Evolutionary conservation across 495 filamentous ascomycete genomes (phyloP).

Genomic region (Bryoglossum gracile): DNA sequence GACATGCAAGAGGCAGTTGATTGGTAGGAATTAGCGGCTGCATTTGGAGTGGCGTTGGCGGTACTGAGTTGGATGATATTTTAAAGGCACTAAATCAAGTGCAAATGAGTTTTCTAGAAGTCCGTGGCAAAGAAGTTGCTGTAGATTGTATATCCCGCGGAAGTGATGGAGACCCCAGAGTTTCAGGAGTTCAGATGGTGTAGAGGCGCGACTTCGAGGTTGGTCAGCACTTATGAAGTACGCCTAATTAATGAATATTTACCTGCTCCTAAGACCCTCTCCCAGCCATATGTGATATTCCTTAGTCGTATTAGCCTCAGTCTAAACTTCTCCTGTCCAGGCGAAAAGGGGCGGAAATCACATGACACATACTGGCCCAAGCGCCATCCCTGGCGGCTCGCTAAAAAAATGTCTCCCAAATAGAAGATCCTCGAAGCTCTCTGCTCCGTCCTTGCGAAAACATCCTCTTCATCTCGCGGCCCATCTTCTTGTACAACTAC

Average conservation of each 20-base stretch:
- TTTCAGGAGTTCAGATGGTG: no score
- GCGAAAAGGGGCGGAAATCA: no score
- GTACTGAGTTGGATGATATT: conserved; percentile 3
- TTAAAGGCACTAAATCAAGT: background rate
- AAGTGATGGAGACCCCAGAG: no score
- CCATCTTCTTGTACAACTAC: conserved; percentile 1
- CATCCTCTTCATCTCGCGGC: conserved; percentile 21
- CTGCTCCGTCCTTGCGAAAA: no score
- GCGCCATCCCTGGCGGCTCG: conserved; percentile 6
- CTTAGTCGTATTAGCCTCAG: no score
- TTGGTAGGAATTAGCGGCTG: background rate
- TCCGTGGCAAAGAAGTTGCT: conserved; percentile 17
- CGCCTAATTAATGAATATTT: no score
- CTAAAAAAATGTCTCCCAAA: conserved; percentile 28
- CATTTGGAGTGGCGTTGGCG: conserved; percentile 3
- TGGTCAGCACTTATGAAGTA: no score
- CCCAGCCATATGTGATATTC: no score
- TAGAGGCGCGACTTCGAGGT: no score
- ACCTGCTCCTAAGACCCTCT: no score
- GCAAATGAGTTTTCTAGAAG: conserved; percentile 6
- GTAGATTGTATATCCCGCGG: no score
- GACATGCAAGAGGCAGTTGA: background rate
- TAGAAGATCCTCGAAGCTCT: conserved; percentile 31
- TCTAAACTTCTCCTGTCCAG: no score
- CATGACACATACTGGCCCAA: background rate